Evolutionary conservation across 169 alveolate genomes (phyloP), one percentile per base, ranked within the genome.

Genomic region (Cryptosporidium xiaoi): DNA sequence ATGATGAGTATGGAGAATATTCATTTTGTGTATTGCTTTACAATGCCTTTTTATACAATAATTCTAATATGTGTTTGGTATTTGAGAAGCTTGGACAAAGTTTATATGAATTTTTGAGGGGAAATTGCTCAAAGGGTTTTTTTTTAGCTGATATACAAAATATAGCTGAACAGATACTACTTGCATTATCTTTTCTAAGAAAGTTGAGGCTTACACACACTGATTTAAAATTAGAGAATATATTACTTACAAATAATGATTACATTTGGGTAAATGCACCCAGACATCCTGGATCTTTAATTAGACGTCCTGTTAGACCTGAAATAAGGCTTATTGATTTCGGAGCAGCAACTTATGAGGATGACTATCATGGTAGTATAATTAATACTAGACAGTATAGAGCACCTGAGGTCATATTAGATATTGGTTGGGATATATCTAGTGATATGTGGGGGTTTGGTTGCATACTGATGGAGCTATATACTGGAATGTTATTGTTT

Each of bases 151-250:
- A 96, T 82, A 96, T 98, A 13, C 97, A 95, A 91, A 82, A 84
- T 15, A 92, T 97, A 46, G 98, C 99, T 12, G 92, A 91, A 71
- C 98, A 98, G 92, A 90, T 96, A 64, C 93, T 97, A 84, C 92
- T 93, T 64, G 98, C 98, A 1, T 90, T 97, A 13, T 92, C 95
- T 64, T 98, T 97, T 87, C 90, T 98, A 60, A 97, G 97, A 65
- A 92, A 90, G 29, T 91, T 95, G 69, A 87, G 93, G 18, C 90
- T 98, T 67, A 96, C 99, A 4, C 99, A 98, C 91, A 98, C 99
- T n/a, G 99, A 98, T 93, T 92, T 98, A 82, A 98, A 98, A 92
- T 99, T 99, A 8, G 99, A 98, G 90, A 98, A 98, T 91, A 97
- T 98, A 48, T 93, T 98, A 36, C 93, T 98, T 34, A 92, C 89